Evolutionary conservation across 192 early-diverging fungal species (phyloP).

Genomic region (Mortierella claussenii): DNA sequence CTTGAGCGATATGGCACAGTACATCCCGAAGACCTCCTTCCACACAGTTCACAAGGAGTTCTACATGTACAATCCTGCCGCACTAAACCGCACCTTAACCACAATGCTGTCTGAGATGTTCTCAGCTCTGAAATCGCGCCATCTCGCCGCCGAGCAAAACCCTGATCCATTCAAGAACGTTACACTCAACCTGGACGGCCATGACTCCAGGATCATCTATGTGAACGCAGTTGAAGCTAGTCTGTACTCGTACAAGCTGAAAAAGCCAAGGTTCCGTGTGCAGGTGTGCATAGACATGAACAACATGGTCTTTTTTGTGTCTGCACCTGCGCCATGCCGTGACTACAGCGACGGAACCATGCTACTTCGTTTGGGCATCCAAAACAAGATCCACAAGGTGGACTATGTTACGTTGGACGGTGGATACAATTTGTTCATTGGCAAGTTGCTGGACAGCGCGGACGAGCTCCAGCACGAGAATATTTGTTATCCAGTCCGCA

Average conservation of each 20-base stretch:
- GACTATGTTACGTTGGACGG: no score
- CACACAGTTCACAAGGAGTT: not conserved
- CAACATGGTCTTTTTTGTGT: constrained; percentile 20
- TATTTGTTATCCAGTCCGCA: no score
- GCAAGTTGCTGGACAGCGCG: no score
- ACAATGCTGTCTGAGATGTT: constrained; percentile 7
- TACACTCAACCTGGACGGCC: constrained; percentile 12
- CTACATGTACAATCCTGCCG: constrained; percentile 2
- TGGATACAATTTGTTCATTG: no score
- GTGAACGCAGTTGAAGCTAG: constrained; percentile 13
- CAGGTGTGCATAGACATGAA: constrained; percentile 28
- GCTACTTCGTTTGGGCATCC: no score
- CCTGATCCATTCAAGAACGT: constrained; percentile 22
- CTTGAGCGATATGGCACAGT: not conserved
- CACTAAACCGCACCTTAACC: constrained; percentile 3
- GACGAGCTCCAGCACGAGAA: no score
- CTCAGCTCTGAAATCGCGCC: constrained; percentile 1
- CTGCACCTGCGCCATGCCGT: constrained; percentile 17
- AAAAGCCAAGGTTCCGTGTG: constrained; percentile 17
- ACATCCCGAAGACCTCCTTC: not conserved
- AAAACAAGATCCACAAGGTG: no score
- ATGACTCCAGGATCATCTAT: constrained; percentile 14
- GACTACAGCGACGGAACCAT: constrained; percentile 21
- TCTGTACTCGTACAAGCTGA: constrained; percentile 18
- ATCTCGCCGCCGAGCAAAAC: constrained; percentile 11